These are phyloP conservation scores for Neocatenulostroma microsporum DNA, from an alignment of 2,329 filamentous ascomycete genomes.

Conservation along the genomic window DNA sequence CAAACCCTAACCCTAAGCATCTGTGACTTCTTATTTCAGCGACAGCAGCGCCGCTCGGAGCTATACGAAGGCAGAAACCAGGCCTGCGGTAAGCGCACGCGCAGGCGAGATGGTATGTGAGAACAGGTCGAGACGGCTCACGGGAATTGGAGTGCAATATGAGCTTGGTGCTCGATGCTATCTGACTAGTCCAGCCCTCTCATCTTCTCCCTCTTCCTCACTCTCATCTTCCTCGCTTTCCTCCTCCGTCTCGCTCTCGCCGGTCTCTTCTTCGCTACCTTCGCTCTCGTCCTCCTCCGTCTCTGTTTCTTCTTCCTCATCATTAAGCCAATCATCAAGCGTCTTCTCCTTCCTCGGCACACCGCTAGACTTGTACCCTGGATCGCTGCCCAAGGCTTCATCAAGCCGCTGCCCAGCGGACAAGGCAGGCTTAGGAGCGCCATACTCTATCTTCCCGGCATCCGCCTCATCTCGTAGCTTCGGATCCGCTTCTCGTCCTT, in stretches of 20 bases:
- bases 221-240: constrained; percentile 42
- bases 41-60: too few species aligned
- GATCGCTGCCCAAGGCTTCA: constrained; percentile 40
- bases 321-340: constrained; percentile 84
- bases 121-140: too few species aligned
- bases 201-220: constrained; percentile 32
- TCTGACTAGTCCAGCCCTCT: constrained; percentile 31
- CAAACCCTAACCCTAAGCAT: too few species aligned
- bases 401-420: constrained; percentile 60
- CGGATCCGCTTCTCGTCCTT: constrained; percentile 71
- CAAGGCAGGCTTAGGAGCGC: constrained; percentile 32
- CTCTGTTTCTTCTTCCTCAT: constrained; percentile 45
- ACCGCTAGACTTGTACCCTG: constrained; percentile 38
- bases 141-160: too few species aligned
- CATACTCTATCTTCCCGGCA: constrained; percentile 28
- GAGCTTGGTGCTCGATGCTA: too few species aligned
- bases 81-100: too few species aligned
- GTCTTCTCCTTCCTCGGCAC: constrained; percentile 58
- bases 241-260: constrained; percentile 39
- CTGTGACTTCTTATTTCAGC: too few species aligned
- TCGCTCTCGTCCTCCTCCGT: constrained; percentile 46
- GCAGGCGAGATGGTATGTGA: too few species aligned
- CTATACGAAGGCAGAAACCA: too few species aligned
- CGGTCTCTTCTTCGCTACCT: constrained; percentile 43
- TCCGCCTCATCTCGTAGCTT: constrained; percentile 57